phyloP scores from a whole-genome alignment of 1,139 yeast species.

The Yamadazyma pseudoaaseri region DNA sequence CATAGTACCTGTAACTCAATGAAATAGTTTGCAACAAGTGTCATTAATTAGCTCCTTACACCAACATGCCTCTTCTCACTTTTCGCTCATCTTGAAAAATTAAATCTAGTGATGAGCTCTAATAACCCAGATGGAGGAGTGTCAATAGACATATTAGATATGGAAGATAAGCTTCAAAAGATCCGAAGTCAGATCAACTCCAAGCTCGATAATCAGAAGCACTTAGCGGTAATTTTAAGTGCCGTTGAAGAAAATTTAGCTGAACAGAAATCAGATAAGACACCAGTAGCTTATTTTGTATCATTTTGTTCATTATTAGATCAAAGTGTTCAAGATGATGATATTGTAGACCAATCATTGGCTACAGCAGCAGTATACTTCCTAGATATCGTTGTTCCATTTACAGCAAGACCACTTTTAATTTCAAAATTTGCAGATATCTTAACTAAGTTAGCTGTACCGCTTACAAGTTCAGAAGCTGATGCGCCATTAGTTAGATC shows the following conservation, averaged over 20 bases:
- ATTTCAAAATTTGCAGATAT: constrained; percentile 75
- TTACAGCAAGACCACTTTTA: constrained; percentile 65
- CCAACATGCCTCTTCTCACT: no score
- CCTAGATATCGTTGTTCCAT: constrained; percentile 77
- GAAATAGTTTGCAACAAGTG: no score
- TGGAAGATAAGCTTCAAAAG: constrained; percentile 67
- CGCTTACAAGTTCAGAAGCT: constrained; percentile 64
- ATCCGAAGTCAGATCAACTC: constrained; percentile 71
- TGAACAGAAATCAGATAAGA: constrained; percentile 61
- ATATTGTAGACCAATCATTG: constrained; percentile 55
- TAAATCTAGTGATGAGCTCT: constrained; percentile 8
- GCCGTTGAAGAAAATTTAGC: constrained; percentile 89
- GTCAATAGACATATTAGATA: constrained; percentile 40
- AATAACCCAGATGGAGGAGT: constrained; percentile 45
- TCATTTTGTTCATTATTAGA: constrained; percentile 81
- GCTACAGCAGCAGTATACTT: constrained; percentile 81
- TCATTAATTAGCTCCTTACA: no score
- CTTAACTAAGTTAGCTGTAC: constrained; percentile 76
- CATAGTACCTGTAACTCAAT: no score
- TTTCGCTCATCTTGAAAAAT: constrained; percentile 6
- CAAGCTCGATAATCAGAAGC: constrained; percentile 81
- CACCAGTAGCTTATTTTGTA: constrained; percentile 76
- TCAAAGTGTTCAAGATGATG: constrained; percentile 61
- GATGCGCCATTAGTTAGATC: constrained; percentile 88
- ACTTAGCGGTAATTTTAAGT: constrained; percentile 64